Evolutionary conservation across 257 asterid species (phyloP).

Genomic region (Lantana camara): DNA sequence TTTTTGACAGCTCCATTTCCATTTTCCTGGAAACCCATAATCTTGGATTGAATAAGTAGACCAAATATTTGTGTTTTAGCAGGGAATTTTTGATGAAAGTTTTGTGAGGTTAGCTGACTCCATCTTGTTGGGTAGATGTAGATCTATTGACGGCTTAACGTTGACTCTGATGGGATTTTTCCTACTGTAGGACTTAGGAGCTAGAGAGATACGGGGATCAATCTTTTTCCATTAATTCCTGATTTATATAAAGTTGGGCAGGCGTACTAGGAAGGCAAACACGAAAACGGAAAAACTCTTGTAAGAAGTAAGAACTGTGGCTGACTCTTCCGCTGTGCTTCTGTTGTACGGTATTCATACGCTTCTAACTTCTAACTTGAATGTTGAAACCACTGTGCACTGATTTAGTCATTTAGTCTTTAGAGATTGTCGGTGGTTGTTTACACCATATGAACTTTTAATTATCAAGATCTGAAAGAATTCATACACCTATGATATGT

Average conservation of each 20-base stretch:
- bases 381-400: no score
- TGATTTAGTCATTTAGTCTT: not conserved
- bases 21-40: conserved; percentile 45
- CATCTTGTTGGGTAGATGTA: conserved; percentile 14
- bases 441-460: no score
- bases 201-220: conserved; percentile 9
- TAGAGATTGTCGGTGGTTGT: not conserved
- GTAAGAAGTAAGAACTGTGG: not conserved
- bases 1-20: conserved; percentile 30
- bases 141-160: conserved; percentile 20
- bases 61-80: no score
- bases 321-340: not conserved
- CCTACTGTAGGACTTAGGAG: conserved; percentile 5
- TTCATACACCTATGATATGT: no score
- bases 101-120: not conserved
- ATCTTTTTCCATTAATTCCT: not conserved
- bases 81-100: conserved; percentile 3
- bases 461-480: no score
- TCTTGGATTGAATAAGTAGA: not conserved
- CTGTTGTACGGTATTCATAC: not conserved
- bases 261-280: no score
- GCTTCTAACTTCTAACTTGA: no score
- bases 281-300: no score
- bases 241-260: not conserved
- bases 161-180: not conserved